Base-by-base conservation (phyloP, 768 basidiomycete genomes). In the Tulasnella sp. region DNA sequence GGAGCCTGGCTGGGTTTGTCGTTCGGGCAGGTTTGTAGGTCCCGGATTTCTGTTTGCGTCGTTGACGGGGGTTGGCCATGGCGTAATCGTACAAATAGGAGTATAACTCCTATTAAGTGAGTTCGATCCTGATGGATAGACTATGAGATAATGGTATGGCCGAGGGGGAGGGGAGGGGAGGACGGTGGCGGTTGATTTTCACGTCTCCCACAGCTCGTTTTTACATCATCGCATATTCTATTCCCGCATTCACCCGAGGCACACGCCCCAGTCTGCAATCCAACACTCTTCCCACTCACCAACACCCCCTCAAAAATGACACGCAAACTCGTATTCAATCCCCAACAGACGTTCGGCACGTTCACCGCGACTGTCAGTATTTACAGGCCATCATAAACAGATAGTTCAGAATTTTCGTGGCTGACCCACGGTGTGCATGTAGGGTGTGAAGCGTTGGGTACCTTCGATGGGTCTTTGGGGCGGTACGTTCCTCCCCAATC, bases 51-150 rank as follows among this genome's bases (percentile, higher is more conserved):
- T 77, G 69, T 72, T 97, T 98, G 64, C 82, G 79, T 60, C 92
- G 78, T 70, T 98, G 94, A 56, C 93, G 81, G 62, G 93, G 93
- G 69, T 96, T 97, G 55, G 83, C 90, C 93, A 98, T 96, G 19
- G 23, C 66, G 58, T 59, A 36, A 39, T 46, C 19, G n/a, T n/a
- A n/a, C n/a, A n/a, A n/a, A n/a, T n/a, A n/a, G n/a, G n/a, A n/a
- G n/a, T n/a, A n/a, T n/a, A n/a, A n/a, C n/a, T n/a, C n/a, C n/a
- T n/a, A n/a, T n/a, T n/a, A n/a, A n/a, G n/a, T n/a, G n/a, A n/a
- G n/a, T n/a, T n/a, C n/a, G n/a, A n/a, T n/a, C n/a, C n/a, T n/a
- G n/a, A n/a, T n/a, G n/a, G n/a, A n/a, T n/a, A n/a, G n/a, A n/a
- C n/a, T n/a, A n/a, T n/a, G n/a, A n/a, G n/a, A n/a, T n/a, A n/a